Base-by-base conservation (phyloP, 2,329 filamentous ascomycete species). In the Biscogniauxia sp. region DNA sequence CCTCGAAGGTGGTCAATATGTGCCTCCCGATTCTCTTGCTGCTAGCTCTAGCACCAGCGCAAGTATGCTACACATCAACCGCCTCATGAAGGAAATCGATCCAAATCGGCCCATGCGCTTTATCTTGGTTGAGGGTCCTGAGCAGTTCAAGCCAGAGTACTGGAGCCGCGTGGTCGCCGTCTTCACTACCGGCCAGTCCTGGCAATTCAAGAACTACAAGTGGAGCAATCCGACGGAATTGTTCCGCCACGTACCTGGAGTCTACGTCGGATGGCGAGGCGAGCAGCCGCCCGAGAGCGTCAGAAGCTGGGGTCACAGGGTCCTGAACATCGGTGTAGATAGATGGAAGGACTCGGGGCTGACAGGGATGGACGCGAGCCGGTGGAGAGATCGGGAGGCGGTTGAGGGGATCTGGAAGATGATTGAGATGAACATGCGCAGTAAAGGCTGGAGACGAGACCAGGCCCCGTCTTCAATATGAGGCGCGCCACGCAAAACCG, bases 131-230 rank as follows among this genome's bases (percentile, higher is more conserved):
- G 95, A 99, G 75, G 90, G 89, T 19, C 91, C 93, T 0, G 89
- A 96, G 73, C 90, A 95, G 75, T 99, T 99, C 84, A 96, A 97
- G 75, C 95, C 95, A 0, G 93, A 98, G 73, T 97, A 98, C 80
- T 99, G 95, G 95, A 89, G 89, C 70, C 88, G 93, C 56, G 90
- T 99, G 6, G 95, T 97, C 1, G 95, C 91, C 13, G 93, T 99
- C 60, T 98, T 99, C 78, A 99, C 95, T 0, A 99, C 95, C 0
- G 95, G 95, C 37, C 95, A 99, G 79, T 88, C 90, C 9, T 99
- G 95, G 95, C 95, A 99, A 78, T 99, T 99, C 80, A 97, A 97
- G 79, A 91, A 88, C 68, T 99, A 99, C 84, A 97, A 96, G 77
- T 99, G 95, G 92, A 89, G 89, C 68, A 89, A 90, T 59, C 91